Evolutionary conservation across 192 early-diverging fungal species (phyloP).

Genomic region (Mortierella hygrophila): DNA sequence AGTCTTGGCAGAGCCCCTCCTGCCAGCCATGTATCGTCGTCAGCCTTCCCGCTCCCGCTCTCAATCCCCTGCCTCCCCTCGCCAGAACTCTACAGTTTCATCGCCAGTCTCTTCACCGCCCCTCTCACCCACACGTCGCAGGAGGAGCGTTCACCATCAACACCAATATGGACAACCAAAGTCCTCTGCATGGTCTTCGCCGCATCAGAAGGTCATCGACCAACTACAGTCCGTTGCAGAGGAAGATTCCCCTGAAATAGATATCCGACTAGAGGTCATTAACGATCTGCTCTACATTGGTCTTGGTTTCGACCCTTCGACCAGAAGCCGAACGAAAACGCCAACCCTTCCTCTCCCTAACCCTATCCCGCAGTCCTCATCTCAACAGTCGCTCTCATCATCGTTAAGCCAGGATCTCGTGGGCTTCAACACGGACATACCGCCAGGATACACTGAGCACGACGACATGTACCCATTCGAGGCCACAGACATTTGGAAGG

Average conservation of each 20-base stretch:
- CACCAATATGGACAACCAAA: constrained; percentile 9
- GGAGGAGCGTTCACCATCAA: constrained; percentile 26
- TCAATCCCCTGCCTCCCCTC: not conserved
- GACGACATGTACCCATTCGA: constrained; percentile 16
- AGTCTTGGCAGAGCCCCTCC: constrained; percentile 43
- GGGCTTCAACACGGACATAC: constrained; percentile 28
- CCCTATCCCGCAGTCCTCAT: not conserved
- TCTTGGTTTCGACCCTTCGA: constrained; percentile 52
- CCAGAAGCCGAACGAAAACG: constrained; percentile 23
- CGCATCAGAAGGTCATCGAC: not conserved
- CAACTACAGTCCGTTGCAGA: constrained; percentile 6
- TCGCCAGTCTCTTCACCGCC: constrained; percentile 34
- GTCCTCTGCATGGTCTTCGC: constrained; percentile 12
- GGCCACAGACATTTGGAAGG: constrained; percentile 15
- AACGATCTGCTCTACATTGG: constrained; percentile 53
- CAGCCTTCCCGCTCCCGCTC: not conserved
- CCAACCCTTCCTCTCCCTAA: constrained; percentile 3
- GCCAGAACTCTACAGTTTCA: constrained; percentile 5
- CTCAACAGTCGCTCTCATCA: not conserved
- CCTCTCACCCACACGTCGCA: constrained; percentile 22
- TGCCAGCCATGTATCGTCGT: constrained; percentile 20
- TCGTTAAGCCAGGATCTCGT: constrained; percentile 18
- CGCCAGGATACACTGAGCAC: constrained; percentile 21
- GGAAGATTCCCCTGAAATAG: constrained; percentile 15
- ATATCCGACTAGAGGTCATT: constrained; percentile 49